These are phyloP conservation scores for Herpomyces periplanetae DNA, from an alignment of 2,329 filamentous ascomycete genomes.

Conservation along the genomic window DNA sequence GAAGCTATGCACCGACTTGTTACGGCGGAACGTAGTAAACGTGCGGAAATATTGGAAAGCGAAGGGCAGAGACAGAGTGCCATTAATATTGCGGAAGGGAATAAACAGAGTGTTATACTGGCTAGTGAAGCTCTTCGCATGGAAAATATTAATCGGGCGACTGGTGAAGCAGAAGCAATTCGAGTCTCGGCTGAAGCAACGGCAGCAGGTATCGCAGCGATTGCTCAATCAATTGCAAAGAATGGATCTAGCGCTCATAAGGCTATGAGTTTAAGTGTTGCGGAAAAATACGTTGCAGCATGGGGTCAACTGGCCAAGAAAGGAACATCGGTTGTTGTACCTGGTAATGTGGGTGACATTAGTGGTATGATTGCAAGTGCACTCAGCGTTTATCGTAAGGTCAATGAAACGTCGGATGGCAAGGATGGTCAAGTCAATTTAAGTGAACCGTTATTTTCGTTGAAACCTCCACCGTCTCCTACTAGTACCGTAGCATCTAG, in stretches of 20 bases:
- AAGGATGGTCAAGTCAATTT: too few relatives aligned
- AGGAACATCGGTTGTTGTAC: constrained; percentile 74
- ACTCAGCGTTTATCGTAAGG: constrained; percentile 75
- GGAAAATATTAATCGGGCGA: constrained; percentile 70
- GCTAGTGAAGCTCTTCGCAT: constrained; percentile 63
- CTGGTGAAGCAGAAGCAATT: constrained; percentile 79
- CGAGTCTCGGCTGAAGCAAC: constrained; percentile 49
- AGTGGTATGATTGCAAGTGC: constrained; percentile 86
- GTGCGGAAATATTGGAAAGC: constrained; percentile 82
- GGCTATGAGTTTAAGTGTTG: constrained; percentile 52
- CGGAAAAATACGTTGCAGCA: constrained; percentile 90
- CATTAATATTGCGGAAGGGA: constrained; percentile 93
- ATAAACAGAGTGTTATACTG: constrained; percentile 83
- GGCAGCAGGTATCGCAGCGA: constrained; percentile 49
- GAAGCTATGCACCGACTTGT: constrained; percentile 96
- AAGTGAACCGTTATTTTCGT: too few relatives aligned
- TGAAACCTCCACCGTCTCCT: too few relatives aligned
- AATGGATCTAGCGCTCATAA: constrained; percentile 36
- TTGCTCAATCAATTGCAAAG: constrained; percentile 30
- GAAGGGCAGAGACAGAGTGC: constrained; percentile 87
- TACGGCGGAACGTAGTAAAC: constrained; percentile 81
- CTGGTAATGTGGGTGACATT: constrained; percentile 84
- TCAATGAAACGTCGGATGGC: too few relatives aligned
- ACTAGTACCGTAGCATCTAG: too few relatives aligned
- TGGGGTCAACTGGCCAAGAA: constrained; percentile 76